phyloP scores from a whole-genome alignment of 1,139 yeast genomes.

The Hyphopichia buzzinii region DNA sequence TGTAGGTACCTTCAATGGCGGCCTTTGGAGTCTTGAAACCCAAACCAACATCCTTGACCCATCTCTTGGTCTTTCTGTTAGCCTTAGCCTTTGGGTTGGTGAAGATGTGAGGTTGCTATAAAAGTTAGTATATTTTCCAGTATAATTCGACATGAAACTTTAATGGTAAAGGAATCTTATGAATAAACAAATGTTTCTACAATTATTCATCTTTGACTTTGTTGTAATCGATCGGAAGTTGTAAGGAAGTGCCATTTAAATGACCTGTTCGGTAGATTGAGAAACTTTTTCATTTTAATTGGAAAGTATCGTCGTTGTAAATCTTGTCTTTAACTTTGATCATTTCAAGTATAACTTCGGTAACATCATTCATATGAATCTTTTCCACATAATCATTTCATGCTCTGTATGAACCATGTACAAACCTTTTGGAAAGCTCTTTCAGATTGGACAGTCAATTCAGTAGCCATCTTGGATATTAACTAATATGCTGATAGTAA shows the following conservation, averaged over 20 bases:
- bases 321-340: too few species aligned
- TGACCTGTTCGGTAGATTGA: too few species aligned
- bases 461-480: constrained; percentile 83
- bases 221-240: too few species aligned
- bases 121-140: constrained; percentile 27
- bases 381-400: background rate
- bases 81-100: constrained; percentile 99
- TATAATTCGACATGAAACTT: background rate
- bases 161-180: background rate
- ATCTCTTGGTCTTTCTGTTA: constrained; percentile 98
- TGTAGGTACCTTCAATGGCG: constrained; percentile 98
- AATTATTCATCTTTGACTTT: background rate
- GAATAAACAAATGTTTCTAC: too few species aligned
- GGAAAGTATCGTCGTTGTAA: too few species aligned
- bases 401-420: constrained; percentile 14
- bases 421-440: constrained; percentile 99
- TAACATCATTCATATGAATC: background rate
- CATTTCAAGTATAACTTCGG: too few species aligned
- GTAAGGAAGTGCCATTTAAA: too few species aligned
- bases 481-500: constrained; percentile 8
- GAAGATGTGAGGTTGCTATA: constrained; percentile 99
- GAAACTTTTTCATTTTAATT: too few species aligned
- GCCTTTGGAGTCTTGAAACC: constrained; percentile 99
- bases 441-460: constrained; percentile 99
- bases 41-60: constrained; percentile 99